Conservation (phyloP, 2,329 filamentous ascomycete species). For the Colletotrichum neosansevieriae region DNA sequence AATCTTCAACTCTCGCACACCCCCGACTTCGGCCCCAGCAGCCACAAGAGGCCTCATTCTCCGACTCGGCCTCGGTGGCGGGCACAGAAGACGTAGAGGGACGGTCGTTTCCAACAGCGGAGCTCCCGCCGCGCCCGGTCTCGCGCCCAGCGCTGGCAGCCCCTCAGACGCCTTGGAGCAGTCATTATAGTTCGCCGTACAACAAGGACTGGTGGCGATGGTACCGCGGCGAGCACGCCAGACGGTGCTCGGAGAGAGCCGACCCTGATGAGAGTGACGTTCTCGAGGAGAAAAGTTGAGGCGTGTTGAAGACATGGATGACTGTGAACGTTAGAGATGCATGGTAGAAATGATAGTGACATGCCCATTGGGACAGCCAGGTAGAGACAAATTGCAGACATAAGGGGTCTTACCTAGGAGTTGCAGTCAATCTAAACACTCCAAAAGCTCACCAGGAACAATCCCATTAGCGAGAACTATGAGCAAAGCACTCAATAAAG, state of each 20-base stretch:
- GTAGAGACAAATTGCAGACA: background rate
- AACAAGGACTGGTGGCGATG: no score
- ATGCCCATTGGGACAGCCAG: background rate
- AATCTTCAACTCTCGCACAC: background rate
- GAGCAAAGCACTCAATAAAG: no score
- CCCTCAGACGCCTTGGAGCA: no score
- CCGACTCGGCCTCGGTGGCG: background rate
- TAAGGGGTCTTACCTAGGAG: background rate
- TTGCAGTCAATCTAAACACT: background rate
- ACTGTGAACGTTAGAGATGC: background rate
- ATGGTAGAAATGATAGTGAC: background rate
- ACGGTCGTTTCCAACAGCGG: background rate
- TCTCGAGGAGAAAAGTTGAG: no score
- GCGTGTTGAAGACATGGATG: background rate
- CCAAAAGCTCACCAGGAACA: background rate
- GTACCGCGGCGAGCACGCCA: no score
- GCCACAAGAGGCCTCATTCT: background rate
- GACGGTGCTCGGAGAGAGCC: no score
- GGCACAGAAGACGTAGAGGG: background rate
- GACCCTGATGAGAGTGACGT: no score
- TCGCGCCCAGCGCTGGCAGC: background rate
- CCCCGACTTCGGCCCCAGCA: background rate
- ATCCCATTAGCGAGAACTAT: background rate
- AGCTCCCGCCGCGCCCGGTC: background rate
- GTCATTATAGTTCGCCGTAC: no score